Evolutionary conservation across 176 grass and related monocot genomes (phyloP).

Genomic region (Luzula sylvatica): DNA sequence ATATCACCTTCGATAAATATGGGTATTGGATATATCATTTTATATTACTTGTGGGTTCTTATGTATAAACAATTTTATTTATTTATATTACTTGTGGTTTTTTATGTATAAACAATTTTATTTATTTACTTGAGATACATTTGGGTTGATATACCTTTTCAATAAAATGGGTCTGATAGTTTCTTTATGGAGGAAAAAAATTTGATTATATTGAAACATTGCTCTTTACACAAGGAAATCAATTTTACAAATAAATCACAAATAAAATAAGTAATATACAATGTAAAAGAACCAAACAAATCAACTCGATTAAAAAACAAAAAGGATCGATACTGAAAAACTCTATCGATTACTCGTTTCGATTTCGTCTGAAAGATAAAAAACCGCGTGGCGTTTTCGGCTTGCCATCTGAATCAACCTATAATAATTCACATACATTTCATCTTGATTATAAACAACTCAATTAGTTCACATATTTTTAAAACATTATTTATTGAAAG

Average conservation of each 20-base stretch:
- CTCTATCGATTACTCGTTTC: neutral
- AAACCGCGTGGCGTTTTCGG: neutral
- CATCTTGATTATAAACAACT: too few species aligned
- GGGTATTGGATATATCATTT: neutral
- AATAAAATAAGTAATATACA: neutral
- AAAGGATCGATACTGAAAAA: neutral
- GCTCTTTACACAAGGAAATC: neutral
- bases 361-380: slow-evolving; percentile 13
- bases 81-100: too few species aligned
- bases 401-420: slow-evolving; percentile 3
- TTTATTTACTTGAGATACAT: too few species aligned
- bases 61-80: too few species aligned
- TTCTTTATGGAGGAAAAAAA: neutral
- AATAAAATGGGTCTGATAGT: too few species aligned
- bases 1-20: neutral
- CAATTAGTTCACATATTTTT: too few species aligned
- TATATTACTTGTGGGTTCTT: neutral
- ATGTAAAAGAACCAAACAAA: neutral
- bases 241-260: neutral
- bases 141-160: too few species aligned
- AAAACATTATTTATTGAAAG: too few species aligned
- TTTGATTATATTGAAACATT: neutral
- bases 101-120: too few species aligned
- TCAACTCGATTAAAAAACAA: neutral
- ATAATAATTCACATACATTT: neutral